Evolutionary conservation across 345 rosid genomes (phyloP), one percentile per base, ranked within the genome.

Genomic region (Ceriops tagal): DNA sequence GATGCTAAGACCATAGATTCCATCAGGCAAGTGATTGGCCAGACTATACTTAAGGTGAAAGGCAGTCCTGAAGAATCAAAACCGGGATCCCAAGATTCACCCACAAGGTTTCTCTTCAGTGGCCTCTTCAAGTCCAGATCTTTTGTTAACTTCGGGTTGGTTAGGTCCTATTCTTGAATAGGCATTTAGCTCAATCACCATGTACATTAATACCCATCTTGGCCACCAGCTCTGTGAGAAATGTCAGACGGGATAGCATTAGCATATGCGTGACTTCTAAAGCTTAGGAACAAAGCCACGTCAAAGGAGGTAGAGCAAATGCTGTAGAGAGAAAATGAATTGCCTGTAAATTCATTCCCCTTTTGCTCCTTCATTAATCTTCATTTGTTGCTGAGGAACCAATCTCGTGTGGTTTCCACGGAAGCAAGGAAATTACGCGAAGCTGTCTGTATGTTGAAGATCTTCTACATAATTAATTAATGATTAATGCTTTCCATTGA

Each of bases 121-220:
- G 93, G 96, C 69, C 87, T 91, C 69, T 93, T 93, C 83, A 91
- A 86, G 83, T 88, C 95, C 8, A 88, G 88, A 75, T 93, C 97
- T 71, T 89, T 93, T 61, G 98, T 89, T 64, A 89, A 93, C 77
- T 91, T 89, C 39, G 97, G 96, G 28, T 82, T 88, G 87, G 98
- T 89, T 60, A 77, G 95, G 75, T 91, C 97, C 32, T 87, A 89
- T 73, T 86, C 98, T 55, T 93, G 79, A 85, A 24, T 19, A 58
- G 35, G 35, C 18, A 26, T 47, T 34, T 16, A 57, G 63, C 53
- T 69, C 59, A 27, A 30, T 31, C 43, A 21, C 49, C 64, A 10
- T 73, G 83, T 79, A 74, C 22, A 79, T 71, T 8, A 62, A 56
- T 9, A 24, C 37, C 65, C 18, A 11, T 30, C 27, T 24, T 1